Percentiles rank a stretch among this genome's conserved stretches.
These are phyloP conservation scores for Phytophthora sansomeana DNA, from an alignment of 352 stramenopile genomes.

Conservation along the genomic window DNA sequence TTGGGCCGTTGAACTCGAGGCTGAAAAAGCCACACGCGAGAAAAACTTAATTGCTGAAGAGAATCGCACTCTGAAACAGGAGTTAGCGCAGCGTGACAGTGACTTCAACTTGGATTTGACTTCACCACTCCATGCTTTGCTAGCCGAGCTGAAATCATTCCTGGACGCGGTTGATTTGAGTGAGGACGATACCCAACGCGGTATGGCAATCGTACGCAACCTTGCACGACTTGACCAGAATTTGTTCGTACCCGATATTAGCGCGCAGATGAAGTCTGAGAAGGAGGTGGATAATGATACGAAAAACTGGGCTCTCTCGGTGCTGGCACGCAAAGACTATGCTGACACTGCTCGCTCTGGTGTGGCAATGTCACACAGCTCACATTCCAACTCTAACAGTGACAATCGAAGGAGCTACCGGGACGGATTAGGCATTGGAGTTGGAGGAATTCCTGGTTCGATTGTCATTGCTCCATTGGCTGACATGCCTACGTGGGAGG, in stretches of 20 bases:
- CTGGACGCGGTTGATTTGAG: constrained; percentile 76
- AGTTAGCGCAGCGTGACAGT: constrained; percentile 76
- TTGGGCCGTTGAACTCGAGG: constrained; percentile 77
- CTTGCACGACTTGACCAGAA: constrained; percentile 84
- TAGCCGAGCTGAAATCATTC: constrained; percentile 83
- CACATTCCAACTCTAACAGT: constrained; percentile 80
- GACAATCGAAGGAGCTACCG: constrained; percentile 66
- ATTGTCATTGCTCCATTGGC: constrained; percentile 49
- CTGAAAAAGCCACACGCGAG: constrained; percentile 71
- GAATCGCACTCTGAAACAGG: constrained; percentile 82
- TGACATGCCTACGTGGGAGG: constrained; percentile 69
- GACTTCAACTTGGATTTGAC: constrained; percentile 80
- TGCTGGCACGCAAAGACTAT: constrained; percentile 81
- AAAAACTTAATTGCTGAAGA: constrained; percentile 87
- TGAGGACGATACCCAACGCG: constrained; percentile 57
- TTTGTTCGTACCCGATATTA: constrained; percentile 83
- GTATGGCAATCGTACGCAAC: constrained; percentile 70
- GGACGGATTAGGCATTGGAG: constrained; percentile 48
- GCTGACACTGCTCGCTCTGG: constrained; percentile 57
- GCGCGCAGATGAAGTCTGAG: constrained; percentile 82
- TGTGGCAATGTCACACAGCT: constrained; percentile 69
- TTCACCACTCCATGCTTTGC: constrained; percentile 71
- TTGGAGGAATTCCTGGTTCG: constrained; percentile 17
- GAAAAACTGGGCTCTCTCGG: constrained; percentile 84
- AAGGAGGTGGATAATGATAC: constrained; percentile 84